These are phyloP conservation scores for Phialophora chinensis DNA, from an alignment of 2,329 filamentous ascomycete genomes.

Conservation along the genomic window DNA sequence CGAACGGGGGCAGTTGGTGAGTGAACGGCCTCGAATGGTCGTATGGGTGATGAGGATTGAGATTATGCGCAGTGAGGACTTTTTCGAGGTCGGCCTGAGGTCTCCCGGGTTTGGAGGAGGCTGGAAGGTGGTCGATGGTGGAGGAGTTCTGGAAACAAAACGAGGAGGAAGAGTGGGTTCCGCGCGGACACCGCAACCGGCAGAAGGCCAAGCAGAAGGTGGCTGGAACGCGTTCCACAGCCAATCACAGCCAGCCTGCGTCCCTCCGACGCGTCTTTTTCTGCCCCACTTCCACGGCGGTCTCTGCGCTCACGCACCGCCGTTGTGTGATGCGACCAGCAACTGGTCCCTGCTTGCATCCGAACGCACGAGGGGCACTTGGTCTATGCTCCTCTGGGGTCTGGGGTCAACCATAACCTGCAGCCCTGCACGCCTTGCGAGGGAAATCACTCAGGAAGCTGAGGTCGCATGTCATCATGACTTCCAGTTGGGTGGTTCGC, in stretches of 20 bases:
- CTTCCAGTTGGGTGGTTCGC: slow-evolving; percentile 31
- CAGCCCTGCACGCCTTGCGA: neutral
- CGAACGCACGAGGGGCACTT: neutral
- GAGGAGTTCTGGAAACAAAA: slow-evolving; percentile 20
- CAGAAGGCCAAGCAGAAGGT: neutral
- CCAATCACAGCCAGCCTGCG: neutral
- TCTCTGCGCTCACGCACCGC: neutral
- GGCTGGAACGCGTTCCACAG: neutral
- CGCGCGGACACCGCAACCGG: neutral
- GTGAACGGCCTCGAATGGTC: slow-evolving; percentile 24
- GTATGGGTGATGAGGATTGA: slow-evolving; percentile 19
- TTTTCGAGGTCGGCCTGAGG: slow-evolving; percentile 31
- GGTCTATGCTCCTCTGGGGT: slow-evolving; percentile 13
- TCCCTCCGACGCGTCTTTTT: slow-evolving; percentile 2
- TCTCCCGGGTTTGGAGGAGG: slow-evolving; percentile 19
- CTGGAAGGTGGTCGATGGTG: slow-evolving; percentile 25
- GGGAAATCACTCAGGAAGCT: neutral
- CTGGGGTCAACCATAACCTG: neutral
- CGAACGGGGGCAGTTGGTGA: slow-evolving; percentile 23
- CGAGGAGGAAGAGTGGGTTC: slow-evolving; percentile 23
- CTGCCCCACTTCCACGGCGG: neutral
- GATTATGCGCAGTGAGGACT: slow-evolving; percentile 17
- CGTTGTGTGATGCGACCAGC: neutral
- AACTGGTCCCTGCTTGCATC: slow-evolving; percentile 3
- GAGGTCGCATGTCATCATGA: slow-evolving; percentile 6